Evolutionary conservation across 129 eudicot genomes (phyloP), one percentile per base, ranked within the genome.

Genomic region (Helianthus tuberosus): DNA sequence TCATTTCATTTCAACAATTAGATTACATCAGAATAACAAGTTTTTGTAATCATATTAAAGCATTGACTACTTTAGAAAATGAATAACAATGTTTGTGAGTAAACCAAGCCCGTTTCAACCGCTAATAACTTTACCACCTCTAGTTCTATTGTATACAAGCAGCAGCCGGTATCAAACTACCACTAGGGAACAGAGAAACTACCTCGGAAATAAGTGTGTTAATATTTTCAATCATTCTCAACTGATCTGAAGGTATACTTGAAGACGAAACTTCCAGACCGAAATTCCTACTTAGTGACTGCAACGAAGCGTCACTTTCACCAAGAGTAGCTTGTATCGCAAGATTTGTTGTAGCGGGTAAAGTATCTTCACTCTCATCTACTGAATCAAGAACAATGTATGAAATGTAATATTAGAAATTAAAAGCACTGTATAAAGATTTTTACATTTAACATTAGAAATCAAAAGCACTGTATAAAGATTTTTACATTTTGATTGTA

Each of bases 131-230:
- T 20, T 20, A 20, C 23, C 23, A 20, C 23, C 23, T 20, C 23
- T 20, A 20, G 23, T 20, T 20, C 23, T 20, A 20, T 20, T 20
- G 23, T 20, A 20, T 20, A 20, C 23, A 20, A 20, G 23, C 23
- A 20, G 23, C 23, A 20, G 23, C 23, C 23, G 23, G 23, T 20
- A 20, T 20, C 23, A 20, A 20, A 20, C 23, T 20, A n/a, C n/a
- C n/a, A n/a, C n/a, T n/a, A n/a, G 25, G 59, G 23, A 74, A 66
- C 13, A 36, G n/a, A 27, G 20, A 16, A 47, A 35, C 44, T 65
- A 94, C 99, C 99, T 94, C 99, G 5, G 97, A 80, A 14, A 94
- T 86, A 57, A 91, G 78, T 32, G 93, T 83, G 73, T 82, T 81
- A 13, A 94, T 94, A 75, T 85, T 91, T 62, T 89, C 86, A 69